Evolutionary conservation across 805 yeast genomes (phyloP).

Genomic region (Candida coquimbonensis): DNA sequence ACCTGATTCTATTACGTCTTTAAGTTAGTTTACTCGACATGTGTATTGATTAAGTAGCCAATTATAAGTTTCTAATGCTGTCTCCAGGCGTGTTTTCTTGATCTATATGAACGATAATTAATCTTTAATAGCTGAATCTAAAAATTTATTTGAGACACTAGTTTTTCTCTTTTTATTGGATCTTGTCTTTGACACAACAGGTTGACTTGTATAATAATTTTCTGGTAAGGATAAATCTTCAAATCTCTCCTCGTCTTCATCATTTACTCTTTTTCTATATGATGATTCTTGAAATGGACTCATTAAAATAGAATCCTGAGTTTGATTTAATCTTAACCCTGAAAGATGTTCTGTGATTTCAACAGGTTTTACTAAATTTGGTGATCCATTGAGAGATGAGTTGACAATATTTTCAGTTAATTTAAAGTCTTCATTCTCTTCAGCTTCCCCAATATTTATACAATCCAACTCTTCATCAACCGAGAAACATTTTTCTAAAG

Average conservation of each 20-base stretch:
- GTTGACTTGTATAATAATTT: slow-evolving; percentile 12
- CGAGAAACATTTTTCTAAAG: slow-evolving; percentile 10
- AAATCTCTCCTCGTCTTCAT: background rate
- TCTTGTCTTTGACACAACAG: slow-evolving; percentile 9
- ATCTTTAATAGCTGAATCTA: background rate
- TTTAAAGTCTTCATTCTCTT: background rate
- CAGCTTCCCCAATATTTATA: background rate
- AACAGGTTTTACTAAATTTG: background rate
- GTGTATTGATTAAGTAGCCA: too few relatives aligned
- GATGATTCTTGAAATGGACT: slow-evolving; percentile 4
- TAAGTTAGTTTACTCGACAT: too few relatives aligned
- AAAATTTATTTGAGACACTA: slow-evolving; percentile 3
- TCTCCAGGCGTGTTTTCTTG: too few relatives aligned
- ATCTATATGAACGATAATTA: too few relatives aligned
- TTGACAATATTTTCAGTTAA: slow-evolving; percentile 1
- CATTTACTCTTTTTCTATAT: background rate
- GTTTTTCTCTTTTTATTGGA: slow-evolving; percentile 9
- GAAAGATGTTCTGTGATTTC: background rate
- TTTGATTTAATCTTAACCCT: background rate
- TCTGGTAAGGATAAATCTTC: background rate
- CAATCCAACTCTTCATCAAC: slow-evolving; percentile 11
- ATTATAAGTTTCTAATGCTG: too few relatives aligned
- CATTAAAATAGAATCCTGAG: slow-evolving; percentile 2
- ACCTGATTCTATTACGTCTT: too few relatives aligned
- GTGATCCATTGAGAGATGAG: slow-evolving; percentile 4